Evolutionary conservation across 257 asterid species (phyloP).

Genomic region (Thymus quinquecostatus): DNA sequence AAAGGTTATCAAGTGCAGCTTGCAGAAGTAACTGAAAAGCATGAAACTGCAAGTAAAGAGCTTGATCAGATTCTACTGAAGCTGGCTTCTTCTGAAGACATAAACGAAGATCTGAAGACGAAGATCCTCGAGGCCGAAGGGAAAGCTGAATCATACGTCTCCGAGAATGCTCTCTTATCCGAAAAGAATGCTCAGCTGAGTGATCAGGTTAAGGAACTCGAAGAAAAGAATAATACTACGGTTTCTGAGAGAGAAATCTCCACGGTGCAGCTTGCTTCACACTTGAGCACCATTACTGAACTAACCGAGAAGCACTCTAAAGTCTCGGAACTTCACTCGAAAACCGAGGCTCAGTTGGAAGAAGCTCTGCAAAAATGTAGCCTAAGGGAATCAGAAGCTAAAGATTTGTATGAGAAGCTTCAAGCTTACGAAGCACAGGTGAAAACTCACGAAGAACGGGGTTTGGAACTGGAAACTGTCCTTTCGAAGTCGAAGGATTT

Average conservation of each 20-base stretch:
- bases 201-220: conserved; percentile 58
- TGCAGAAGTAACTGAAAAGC: conserved; percentile 60
- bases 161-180: conserved; percentile 65
- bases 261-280: conserved; percentile 59
- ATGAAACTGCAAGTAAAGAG: conserved; percentile 52
- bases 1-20: conserved; percentile 61
- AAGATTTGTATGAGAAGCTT: conserved; percentile 63
- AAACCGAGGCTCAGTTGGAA: conserved; percentile 64
- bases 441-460: conserved; percentile 55
- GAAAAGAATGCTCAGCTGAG: conserved; percentile 59
- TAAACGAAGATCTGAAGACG: conserved; percentile 54
- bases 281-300: conserved; percentile 61
- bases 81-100: conserved; percentile 59
- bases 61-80: conserved; percentile 57
- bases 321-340: conserved; percentile 63
- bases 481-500: conserved; percentile 51
- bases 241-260: conserved; percentile 60
- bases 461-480: conserved; percentile 61
- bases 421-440: conserved; percentile 61
- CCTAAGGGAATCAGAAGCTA: conserved; percentile 72
- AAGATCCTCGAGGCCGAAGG: conserved; percentile 66
- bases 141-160: conserved; percentile 46
- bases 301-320: conserved; percentile 63
- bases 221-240: conserved; percentile 47
- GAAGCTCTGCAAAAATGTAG: conserved; percentile 59